A percentile compares a stretch with the other conserved stretches of the same genome.
Evolutionary conservation across 2,329 filamentous ascomycete species (phyloP).

Genomic region (Aspergillus felis): DNA sequence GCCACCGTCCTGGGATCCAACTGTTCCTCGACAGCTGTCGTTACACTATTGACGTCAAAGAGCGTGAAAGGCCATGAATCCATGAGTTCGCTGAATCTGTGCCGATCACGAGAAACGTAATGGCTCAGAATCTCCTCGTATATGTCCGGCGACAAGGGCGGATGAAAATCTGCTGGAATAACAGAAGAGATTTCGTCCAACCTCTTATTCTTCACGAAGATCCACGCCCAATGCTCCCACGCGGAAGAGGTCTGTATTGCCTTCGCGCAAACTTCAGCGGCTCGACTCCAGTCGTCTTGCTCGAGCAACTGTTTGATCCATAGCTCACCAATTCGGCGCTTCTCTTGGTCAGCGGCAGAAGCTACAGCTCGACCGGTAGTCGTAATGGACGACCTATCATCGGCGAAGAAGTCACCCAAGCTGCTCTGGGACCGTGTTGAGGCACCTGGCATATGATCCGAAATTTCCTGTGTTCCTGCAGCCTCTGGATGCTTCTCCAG

Average conservation of each 20-base stretch:
- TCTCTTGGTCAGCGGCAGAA: conserved; percentile 76
- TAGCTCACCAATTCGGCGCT: conserved; percentile 82
- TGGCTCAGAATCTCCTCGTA: conserved; percentile 88
- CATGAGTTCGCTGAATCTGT: conserved; percentile 71
- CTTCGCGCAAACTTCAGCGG: conserved; percentile 75
- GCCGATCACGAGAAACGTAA: conserved; percentile 76
- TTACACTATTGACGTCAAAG: conserved; percentile 73
- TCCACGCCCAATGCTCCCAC: conserved; percentile 97
- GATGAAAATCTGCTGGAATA: conserved; percentile 75
- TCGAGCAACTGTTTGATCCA: conserved; percentile 87
- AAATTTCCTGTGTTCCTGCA: conserved; percentile 39
- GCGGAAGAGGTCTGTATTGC: conserved; percentile 73
- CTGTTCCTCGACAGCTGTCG: conserved; percentile 75
- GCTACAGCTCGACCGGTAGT: conserved; percentile 56
- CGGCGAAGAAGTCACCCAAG: conserved; percentile 66
- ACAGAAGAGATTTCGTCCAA: conserved; percentile 86
- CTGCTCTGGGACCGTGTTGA: conserved; percentile 39
- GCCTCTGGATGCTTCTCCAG: conserved; percentile 82
- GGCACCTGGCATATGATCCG: conserved; percentile 29
- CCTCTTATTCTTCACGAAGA: conserved; percentile 78
- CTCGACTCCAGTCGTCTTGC: conserved; percentile 68
- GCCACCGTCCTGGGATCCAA: conserved; percentile 70
- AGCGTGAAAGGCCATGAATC: conserved; percentile 80
- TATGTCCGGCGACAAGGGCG: conserved; percentile 72
- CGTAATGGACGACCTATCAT: conserved; percentile 63